Percentiles rank a stretch among this genome's conserved stretches.
Evolutionary conservation across 2,329 filamentous ascomycete genomes (phyloP).

Genomic region (Emmonsiellopsis sp.): DNA sequence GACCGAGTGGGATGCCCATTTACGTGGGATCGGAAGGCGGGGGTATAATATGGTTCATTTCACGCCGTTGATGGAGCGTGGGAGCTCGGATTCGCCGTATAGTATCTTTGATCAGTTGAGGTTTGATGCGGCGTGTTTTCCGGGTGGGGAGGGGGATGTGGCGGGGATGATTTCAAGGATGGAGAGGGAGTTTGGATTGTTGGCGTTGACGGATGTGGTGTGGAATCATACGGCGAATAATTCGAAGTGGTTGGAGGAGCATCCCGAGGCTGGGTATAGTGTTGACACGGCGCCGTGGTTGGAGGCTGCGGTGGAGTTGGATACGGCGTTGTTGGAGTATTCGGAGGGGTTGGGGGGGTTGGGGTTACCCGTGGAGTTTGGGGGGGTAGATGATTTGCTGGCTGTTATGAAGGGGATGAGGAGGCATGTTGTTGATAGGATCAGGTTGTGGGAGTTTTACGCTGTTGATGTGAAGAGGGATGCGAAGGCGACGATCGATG

Average conservation of each 20-base stretch:
- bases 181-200: slow-evolving; percentile 72
- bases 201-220: slow-evolving; percentile 91
- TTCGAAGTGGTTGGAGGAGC: slow-evolving; percentile 84
- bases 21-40: slow-evolving; percentile 76
- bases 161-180: slow-evolving; percentile 67
- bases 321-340: slow-evolving; percentile 61
- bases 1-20: slow-evolving; percentile 78
- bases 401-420: slow-evolving; percentile 80
- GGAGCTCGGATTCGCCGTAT: slow-evolving; percentile 90
- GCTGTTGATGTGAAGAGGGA: slow-evolving; percentile 69
- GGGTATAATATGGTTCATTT: slow-evolving; percentile 99
- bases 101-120: slow-evolving; percentile 87
- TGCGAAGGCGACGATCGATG: slow-evolving; percentile 57
- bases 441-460: slow-evolving; percentile 91
- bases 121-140: slow-evolving; percentile 77
- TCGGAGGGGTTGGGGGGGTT: slow-evolving; percentile 54
- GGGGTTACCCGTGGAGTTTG: slow-evolving; percentile 67
- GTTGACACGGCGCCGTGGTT: slow-evolving; percentile 75
- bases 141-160: slow-evolving; percentile 75
- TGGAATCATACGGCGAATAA: slow-evolving; percentile 98
- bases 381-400: slow-evolving; percentile 61
- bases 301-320: slow-evolving; percentile 61
- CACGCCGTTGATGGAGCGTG: slow-evolving; percentile 82
- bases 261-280: slow-evolving; percentile 94
- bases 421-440: slow-evolving; percentile 63